phyloP scores from a whole-genome alignment of 345 rosid species.

The Rhizophora apiculata region DNA sequence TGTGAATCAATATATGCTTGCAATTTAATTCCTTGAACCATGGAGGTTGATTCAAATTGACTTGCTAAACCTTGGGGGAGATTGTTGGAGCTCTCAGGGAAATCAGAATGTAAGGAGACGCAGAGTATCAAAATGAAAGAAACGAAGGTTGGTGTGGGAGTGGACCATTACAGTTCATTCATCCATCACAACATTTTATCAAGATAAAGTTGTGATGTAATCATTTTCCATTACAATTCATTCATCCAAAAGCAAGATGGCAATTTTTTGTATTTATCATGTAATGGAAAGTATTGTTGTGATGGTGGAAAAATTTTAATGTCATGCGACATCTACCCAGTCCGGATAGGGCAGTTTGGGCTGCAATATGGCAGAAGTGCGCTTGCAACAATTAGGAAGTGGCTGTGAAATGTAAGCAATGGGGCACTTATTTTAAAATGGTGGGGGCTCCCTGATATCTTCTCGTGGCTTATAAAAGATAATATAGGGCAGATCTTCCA shows the following conservation, averaged over 20 bases:
- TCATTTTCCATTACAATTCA: background rate
- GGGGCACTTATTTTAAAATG: slow-evolving; percentile 13
- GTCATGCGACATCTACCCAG: background rate
- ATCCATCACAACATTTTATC: no score
- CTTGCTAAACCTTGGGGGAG: no score
- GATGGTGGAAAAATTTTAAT: slow-evolving; percentile 14
- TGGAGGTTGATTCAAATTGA: no score
- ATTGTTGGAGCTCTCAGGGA: no score
- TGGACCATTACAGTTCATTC: slow-evolving; percentile 35
- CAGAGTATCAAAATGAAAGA: background rate
- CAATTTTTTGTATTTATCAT: slow-evolving; percentile 1
- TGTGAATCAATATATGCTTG: no score
- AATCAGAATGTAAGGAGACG: background rate
- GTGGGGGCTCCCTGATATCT: slow-evolving; percentile 34
- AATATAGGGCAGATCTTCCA: slow-evolving; percentile 19
- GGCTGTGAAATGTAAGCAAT: background rate
- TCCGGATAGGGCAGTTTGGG: background rate
- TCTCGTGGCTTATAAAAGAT: background rate
- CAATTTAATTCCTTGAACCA: no score
- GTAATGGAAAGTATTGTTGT: slow-evolving; percentile 12
- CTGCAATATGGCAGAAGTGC: background rate
- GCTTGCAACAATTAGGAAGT: background rate
- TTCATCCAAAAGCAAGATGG: slow-evolving; percentile 2
- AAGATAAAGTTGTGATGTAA: background rate
- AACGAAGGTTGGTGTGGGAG: slow-evolving; percentile 1